phyloP scores from a whole-genome alignment of 164 flowering plant genomes.

The Nymphaea colorata region DNA sequence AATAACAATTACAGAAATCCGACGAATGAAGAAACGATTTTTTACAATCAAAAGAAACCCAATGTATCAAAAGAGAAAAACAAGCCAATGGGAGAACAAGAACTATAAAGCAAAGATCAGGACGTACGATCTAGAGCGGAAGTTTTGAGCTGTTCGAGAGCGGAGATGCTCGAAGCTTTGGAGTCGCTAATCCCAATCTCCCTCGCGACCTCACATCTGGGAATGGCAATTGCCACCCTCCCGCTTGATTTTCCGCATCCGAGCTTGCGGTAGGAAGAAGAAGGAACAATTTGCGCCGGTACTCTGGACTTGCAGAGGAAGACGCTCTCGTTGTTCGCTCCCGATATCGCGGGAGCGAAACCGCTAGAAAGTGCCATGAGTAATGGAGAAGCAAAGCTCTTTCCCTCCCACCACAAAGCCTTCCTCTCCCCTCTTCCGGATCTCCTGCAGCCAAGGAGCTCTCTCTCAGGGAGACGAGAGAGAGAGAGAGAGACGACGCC shows the following conservation, averaged over 20 bases:
- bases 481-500: not conserved
- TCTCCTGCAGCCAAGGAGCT: not conserved
- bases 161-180: slow-evolving; percentile 47
- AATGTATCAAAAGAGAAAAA: not conserved
- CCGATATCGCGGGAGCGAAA: slow-evolving; percentile 27
- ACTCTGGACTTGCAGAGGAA: slow-evolving; percentile 12
- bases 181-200: slow-evolving; percentile 16
- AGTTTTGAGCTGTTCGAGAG: slow-evolving; percentile 78
- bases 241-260: slow-evolving; percentile 13
- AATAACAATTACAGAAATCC: no score
- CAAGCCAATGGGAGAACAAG: not conserved
- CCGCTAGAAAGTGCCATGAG: slow-evolving; percentile 58
- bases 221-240: slow-evolving; percentile 3
- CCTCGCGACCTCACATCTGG: slow-evolving; percentile 29
- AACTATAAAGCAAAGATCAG: not conserved
- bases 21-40: no score
- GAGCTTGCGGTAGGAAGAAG: slow-evolving; percentile 13
- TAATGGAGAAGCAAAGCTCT: not conserved
- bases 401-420: not conserved
- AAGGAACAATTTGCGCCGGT: slow-evolving; percentile 9
- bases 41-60: no score
- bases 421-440: not conserved
- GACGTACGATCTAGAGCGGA: slow-evolving; percentile 66
- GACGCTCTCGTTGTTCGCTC: slow-evolving; percentile 39
- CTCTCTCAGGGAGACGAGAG: not conserved